These are phyloP conservation scores for Truncatella angustata DNA, from an alignment of 2,329 filamentous ascomycete genomes.

Conservation along the genomic window DNA sequence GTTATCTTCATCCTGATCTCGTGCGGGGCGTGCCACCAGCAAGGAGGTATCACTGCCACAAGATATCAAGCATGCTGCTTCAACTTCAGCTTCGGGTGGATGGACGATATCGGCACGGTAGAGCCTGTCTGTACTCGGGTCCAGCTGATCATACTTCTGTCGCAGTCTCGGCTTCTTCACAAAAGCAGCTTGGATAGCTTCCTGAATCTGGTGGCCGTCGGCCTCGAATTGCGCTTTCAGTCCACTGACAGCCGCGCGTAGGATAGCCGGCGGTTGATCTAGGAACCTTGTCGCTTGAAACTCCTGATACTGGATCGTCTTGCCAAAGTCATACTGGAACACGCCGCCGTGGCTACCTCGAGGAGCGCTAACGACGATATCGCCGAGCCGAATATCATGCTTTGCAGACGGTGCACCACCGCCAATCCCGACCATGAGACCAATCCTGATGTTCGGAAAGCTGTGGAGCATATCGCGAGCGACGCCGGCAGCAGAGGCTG, in stretches of 20 bases:
- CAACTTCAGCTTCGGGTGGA: too few relatives aligned
- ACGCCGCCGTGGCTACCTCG: conserved; percentile 19
- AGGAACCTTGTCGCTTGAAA: conserved; percentile 12
- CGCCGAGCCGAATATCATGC: conserved; percentile 29
- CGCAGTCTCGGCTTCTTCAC: conserved; percentile 22
- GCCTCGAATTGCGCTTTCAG: conserved; percentile 21
- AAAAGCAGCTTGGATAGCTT: conserved; percentile 23
- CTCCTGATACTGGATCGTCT: conserved; percentile 20
- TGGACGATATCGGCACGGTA: conserved; percentile 23
- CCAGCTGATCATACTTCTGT: conserved; percentile 25
- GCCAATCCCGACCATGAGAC: conserved; percentile 32
- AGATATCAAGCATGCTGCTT: conserved; percentile 5
- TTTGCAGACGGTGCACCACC: conserved; percentile 23
- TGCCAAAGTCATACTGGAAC: conserved; percentile 32
- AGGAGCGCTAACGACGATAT: conserved; percentile 28
- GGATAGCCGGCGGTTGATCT: conserved; percentile 6
- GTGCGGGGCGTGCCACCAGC: neutral
- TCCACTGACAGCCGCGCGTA: conserved; percentile 17
- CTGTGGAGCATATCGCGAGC: conserved; percentile 24
- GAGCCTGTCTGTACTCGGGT: conserved; percentile 23
- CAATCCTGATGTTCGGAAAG: conserved; percentile 25
- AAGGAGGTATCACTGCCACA: neutral
- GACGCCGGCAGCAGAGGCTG: conserved; percentile 19
- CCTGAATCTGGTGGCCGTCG: conserved; percentile 24
- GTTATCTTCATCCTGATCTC: conserved; percentile 15